Base-by-base conservation (phyloP, 2,329 filamentous ascomycete genomes). In the Aureobasidium zeae region DNA sequence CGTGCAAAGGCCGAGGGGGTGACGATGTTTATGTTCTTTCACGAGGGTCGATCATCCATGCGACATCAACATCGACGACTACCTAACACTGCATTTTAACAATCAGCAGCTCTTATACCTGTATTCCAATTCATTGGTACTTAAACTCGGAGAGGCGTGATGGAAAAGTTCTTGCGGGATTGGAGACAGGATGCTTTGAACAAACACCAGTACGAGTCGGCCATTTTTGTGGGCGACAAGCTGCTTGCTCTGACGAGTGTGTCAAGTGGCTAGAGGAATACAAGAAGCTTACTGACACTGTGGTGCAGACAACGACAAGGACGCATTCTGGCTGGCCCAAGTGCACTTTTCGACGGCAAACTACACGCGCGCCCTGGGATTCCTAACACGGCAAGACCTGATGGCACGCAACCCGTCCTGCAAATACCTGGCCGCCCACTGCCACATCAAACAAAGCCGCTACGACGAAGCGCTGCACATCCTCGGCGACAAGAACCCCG, bases 311-410 rank as follows among this genome's bases (percentile, higher is more conserved):
- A 84, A 89, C 61, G 87, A 94, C 57, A 81, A 86, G 52, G 91
- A 98, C 62, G 89, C 88, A 29, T 94, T 94, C 60, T 95, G 87
- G 83, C 81, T 98, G 31, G 91, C 91, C n/a, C 89, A 96, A 65
- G 86, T 94, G 26, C 89, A 98, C 65, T 98, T 96, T 66, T 83
- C 82, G 39, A 91, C 86, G 36, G 88, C 86, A 55, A 94, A 96
- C 69, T 95, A 94, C 63, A 91, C 83, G 7, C 83, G 91, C 55
- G 88, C 91, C 2, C 81, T 94, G 55, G 76, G 85, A 17, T 84
- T 95, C 52, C 78, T 98, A 49, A 78, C 81, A 21, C 82, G 86
- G 56, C 82, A 88, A 61, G 84, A 93, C 61, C 76, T 96, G 49
- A 76, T 91, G 54, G 67, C 77, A 32, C 79, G 84, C 54, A 95